Base-by-base conservation (phyloP, 805 yeast genomes). In the Candida koratica region DNA sequence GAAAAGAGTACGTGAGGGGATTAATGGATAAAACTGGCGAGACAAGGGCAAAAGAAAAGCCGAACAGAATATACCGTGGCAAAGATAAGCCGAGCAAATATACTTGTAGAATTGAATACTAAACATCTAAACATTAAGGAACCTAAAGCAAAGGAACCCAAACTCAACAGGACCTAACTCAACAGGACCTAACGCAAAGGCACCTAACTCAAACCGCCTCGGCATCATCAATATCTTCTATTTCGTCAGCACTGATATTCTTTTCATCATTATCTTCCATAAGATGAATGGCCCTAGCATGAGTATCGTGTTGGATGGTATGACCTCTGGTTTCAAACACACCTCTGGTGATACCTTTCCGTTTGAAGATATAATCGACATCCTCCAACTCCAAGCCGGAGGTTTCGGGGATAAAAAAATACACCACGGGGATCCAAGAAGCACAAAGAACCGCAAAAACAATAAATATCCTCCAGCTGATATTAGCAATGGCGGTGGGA, bases 291-390 rank as follows among this genome's bases (percentile, higher is more conserved):
- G 41, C 34, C 17, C 41, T 38, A 5, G 41, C 41, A 34, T 39
- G 42, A 11, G 23, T 33, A 19, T 39, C 26, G 22, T 25, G 32
- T 17, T 28, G 13, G 10, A 40, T 19, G 13, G 41, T 40, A 19
- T 33, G 32, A 26, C 44, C 38, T 34, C 44, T 32, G 24, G 44
- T 33, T 6, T 34, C 17, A 16, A 24, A 39, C 4, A 39, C 41
- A 11, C 41, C 38, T 20, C 41, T 30, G 22, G 43, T 35, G 15
- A 39, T 17, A 10, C 43, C 39, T 7, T 22, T 22, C 11, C 25
- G 19, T 8, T 30, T 34, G 25, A 66, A 77, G 34, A 82, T 78
- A 51, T 79, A 77, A 54, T 67, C 71, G 33, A 63, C 58, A 49
- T 68, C 73, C 53, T 64, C 69, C 55, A 65, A 64, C 25, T 61